phyloP scores from a whole-genome alignment of 202 grass and related monocot genomes.

The Sporobolus alterniflorus region DNA sequence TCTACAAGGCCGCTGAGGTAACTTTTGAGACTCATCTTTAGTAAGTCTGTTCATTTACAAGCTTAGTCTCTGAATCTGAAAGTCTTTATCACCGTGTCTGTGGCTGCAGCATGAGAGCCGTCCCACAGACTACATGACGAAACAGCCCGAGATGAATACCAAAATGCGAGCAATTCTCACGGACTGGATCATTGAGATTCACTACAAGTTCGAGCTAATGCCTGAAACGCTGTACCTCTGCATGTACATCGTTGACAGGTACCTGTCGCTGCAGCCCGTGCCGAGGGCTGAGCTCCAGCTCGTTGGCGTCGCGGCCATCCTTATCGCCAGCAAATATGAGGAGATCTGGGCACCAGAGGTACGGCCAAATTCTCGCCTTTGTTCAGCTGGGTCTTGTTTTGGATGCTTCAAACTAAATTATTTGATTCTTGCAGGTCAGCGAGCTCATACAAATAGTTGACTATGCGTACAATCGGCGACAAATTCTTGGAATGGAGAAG shows the following conservation, averaged over 20 bases:
- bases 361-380: neutral
- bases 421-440: conserved; percentile 46
- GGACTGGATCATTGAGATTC: conserved; percentile 70
- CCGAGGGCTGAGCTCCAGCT: conserved; percentile 68
- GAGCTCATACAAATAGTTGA: conserved; percentile 57
- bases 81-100: conserved; percentile 4
- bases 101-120: conserved; percentile 53
- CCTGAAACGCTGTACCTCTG: conserved; percentile 83
- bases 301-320: conserved; percentile 62
- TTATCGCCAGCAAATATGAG: conserved; percentile 89
- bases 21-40: neutral
- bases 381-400: neutral
- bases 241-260: conserved; percentile 65
- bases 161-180: conserved; percentile 76
- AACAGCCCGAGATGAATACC: conserved; percentile 58
- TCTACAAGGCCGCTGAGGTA: conserved; percentile 71
- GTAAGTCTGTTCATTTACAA: neutral
- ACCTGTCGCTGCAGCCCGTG: conserved; percentile 61
- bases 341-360: conserved; percentile 88
- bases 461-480: conserved; percentile 40
- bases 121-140: conserved; percentile 67
- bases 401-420: neutral
- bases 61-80: neutral
- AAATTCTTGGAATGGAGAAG: conserved; percentile 73
- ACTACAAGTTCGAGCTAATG: conserved; percentile 67